Evolutionary conservation across 164 flowering plant species (phyloP), one percentile per base, ranked within the genome.

Genomic region (Buxus sempervirens): DNA sequence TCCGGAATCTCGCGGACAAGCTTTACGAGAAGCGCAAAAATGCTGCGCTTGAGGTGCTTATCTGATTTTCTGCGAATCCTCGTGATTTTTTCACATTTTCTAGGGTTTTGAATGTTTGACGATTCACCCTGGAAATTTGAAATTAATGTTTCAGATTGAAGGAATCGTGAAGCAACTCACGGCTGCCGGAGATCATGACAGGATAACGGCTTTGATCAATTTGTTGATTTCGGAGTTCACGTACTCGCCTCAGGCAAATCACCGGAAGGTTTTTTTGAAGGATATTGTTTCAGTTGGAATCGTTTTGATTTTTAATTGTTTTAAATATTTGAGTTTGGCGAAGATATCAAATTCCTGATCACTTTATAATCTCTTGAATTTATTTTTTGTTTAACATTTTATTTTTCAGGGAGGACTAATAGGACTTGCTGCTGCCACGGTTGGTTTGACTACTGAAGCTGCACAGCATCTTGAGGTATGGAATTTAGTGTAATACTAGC

Each of bases 1-100:
- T 89, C 32, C 88, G 98, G 12, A 92, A 88, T 69, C 88, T 95
- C 36, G 79, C 96, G 12, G 97, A 95, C 65, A 95, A 91, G 85
- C 88, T 95, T 0, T 95, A 95, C 66, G 98, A 95, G 85, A 95
- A 90, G 83, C 90, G 98, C 19, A 95, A 95, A 77, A 95, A 86
- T 79, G 97, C 98, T 5, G 98, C 98, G n/a, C 87, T 91, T 22
- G 98, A 95, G 97, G 97, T 89, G 4, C 9, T 8, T 60, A 6
- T 16, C 18, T 41, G 0, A 13, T 21, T 25, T 58, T 63, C 10
- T 36, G 6, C 23, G 19, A 32, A 51, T 45, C 49, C 13, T 32
- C 20, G 0, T 51, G n/a, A 19, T 62, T 21, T 13, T 36, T 19
- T 54, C 63, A n/a, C 16, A 0, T 0, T 25, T 54, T 60, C 16